Evolutionary conservation across 352 stramenopile species (phyloP).

Genomic region (Pythium coloratum): DNA sequence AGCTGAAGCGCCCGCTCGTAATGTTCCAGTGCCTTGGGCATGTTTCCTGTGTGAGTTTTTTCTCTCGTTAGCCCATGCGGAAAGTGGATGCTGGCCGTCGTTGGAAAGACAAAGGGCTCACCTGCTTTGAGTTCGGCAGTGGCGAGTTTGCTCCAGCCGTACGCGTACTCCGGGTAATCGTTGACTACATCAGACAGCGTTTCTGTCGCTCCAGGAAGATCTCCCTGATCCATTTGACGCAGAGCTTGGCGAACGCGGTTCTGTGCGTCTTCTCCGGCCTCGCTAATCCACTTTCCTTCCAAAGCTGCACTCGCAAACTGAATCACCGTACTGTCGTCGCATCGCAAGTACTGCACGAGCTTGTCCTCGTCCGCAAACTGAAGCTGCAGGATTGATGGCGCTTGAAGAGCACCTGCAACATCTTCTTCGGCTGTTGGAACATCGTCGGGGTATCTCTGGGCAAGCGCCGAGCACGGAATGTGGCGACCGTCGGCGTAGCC

Average conservation of each 20-base stretch:
- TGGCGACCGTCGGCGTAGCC: constrained; percentile 61
- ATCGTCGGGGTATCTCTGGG: constrained; percentile 61
- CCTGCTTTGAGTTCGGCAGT: constrained; percentile 58
- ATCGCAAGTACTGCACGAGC: constrained; percentile 64
- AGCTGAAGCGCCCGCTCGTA: constrained; percentile 64
- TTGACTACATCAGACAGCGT: constrained; percentile 51
- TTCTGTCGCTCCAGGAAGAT: constrained; percentile 41
- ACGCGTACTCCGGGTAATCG: constrained; percentile 54
- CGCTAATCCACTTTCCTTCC: constrained; percentile 71
- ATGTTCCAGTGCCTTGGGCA: constrained; percentile 42
- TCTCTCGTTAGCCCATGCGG: neutral
- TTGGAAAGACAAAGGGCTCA: constrained; percentile 20
- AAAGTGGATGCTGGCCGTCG: too few relatives aligned
- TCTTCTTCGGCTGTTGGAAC: constrained; percentile 8
- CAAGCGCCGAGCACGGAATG: constrained; percentile 60
- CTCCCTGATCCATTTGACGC: constrained; percentile 41
- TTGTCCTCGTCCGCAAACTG: constrained; percentile 67
- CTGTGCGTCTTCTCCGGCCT: constrained; percentile 49
- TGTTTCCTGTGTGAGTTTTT: constrained; percentile 40
- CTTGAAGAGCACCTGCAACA: constrained; percentile 7
- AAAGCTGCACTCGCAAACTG: constrained; percentile 69
- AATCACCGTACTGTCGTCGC: constrained; percentile 65
- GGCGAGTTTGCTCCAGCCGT: constrained; percentile 78
- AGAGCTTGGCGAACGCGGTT: constrained; percentile 41
- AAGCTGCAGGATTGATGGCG: constrained; percentile 73